Conservation (phyloP, 1,284 basidiomycete genomes). For the Ustilago loliicola region DNA sequence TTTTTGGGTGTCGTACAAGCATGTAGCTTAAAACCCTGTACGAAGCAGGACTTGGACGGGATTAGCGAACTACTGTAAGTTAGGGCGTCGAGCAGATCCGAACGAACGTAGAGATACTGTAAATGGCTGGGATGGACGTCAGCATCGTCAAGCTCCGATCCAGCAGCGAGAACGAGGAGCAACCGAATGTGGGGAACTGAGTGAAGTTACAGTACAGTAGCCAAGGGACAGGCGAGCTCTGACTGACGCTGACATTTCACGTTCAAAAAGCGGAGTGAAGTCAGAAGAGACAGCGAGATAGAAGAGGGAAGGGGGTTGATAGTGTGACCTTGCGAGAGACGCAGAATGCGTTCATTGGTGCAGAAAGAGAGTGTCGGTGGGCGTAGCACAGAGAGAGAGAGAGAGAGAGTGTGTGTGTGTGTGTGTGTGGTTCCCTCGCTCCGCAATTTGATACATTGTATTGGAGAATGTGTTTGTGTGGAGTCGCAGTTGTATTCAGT, state of each 20-base stretch:
- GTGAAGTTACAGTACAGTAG: background rate
- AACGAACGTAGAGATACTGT: background rate
- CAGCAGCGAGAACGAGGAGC: background rate
- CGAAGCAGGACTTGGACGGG: background rate
- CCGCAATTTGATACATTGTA: background rate
- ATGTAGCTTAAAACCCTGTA: background rate
- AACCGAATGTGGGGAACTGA: conserved; percentile 4
- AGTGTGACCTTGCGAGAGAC: conserved; percentile 1
- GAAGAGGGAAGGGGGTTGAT: background rate
- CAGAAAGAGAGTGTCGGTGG: background rate
- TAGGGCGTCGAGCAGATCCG: background rate
- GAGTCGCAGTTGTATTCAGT: background rate
- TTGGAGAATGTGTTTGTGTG: background rate
- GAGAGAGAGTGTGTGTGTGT: too few species aligned
- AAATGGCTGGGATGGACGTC: background rate
- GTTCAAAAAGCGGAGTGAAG: conserved; percentile 11
- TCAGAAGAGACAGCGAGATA: too few species aligned
- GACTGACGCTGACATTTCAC: conserved; percentile 15
- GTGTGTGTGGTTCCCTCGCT: background rate
- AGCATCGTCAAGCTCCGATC: conserved; percentile 1
- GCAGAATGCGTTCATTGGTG: conserved; percentile 15
- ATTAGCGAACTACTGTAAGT: background rate
- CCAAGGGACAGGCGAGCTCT: background rate
- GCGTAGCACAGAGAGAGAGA: background rate
- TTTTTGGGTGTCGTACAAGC: background rate